Evolutionary conservation across 1,139 yeast genomes (phyloP), one percentile per base, ranked within the genome.

Genomic region (Yamadazyma dushanensis): DNA sequence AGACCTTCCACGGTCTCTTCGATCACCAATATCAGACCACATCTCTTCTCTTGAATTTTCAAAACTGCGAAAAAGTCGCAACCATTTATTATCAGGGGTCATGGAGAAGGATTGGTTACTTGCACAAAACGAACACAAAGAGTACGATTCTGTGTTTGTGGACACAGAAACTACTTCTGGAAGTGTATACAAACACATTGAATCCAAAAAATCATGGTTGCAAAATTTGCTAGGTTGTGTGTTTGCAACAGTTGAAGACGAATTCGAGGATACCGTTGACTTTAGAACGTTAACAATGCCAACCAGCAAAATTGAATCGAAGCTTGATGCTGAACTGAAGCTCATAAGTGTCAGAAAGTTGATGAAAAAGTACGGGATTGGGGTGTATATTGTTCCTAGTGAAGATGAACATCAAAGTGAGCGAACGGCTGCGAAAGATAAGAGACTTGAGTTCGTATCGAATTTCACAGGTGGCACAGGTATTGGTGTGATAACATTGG

Each of bases 381-480:
- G 84, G 10, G 80, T 86, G 37, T 92, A 92, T 57, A 70, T 92
- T 35, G 77, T 90, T 8, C 95, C 96, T n/a, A 81, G 94, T 27
- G 96, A 88, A 59, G 98, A 92, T 59, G 94, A 85, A 46, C 98
- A 92, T 61, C 95, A 87, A 63, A 80, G 89, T 16, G 97, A 92
- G 61, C 90, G 90, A 51, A 92, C 89, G 14, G 73, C 92, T 1
- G 63, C 74, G 2, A 73, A 76, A 24, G 97, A 92, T 59, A 90
- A 86, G 61, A 80, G 92, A 53, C 73, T 97, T 49, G 78, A 80
- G 36, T 90, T 85, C 49, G 85, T 92, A 32, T 80, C 92, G 17
- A 95, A 95, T 0, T 92, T 92, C 64, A 84, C 87, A 39, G 99
- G 99, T 4, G 82, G 94, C 38, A 96, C 97, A 1, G 99, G 98